These are phyloP conservation scores for Euphorbia celastroides DNA, from an alignment of 441 rosid species.

Conservation along the genomic window DNA sequence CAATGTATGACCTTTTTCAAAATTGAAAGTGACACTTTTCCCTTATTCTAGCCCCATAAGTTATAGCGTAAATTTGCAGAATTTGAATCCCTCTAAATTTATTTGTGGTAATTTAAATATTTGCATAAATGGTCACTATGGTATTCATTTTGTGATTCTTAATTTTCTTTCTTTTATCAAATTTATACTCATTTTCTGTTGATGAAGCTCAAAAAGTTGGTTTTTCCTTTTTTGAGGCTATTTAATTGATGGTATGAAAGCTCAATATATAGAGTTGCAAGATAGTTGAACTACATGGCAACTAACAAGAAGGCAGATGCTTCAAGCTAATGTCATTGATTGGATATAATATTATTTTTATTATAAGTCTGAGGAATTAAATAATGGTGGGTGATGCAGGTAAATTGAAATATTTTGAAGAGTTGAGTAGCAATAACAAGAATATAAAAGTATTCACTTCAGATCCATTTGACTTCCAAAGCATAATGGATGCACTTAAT, in stretches of 20 bases:
- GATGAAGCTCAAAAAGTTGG: neutral
- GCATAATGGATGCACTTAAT: conserved; percentile 44
- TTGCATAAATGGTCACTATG: too few relatives aligned
- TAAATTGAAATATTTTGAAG: conserved; percentile 24
- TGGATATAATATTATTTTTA: neutral
- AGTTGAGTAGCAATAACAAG: conserved; percentile 18
- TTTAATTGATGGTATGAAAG: neutral
- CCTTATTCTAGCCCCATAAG: too few relatives aligned
- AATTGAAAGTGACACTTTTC: neutral
- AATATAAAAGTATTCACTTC: conserved; percentile 42
- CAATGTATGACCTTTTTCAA: too few relatives aligned
- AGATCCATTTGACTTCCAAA: conserved; percentile 61
- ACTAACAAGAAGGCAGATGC: neutral
- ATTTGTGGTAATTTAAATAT: too few relatives aligned
- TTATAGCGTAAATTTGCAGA: too few relatives aligned
- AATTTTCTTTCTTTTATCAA: too few relatives aligned
- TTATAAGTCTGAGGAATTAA: neutral
- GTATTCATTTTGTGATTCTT: too few relatives aligned
- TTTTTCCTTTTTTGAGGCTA: neutral
- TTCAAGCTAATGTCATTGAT: neutral
- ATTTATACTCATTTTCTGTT: too few relatives aligned
- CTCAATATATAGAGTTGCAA: neutral
- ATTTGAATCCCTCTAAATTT: too few relatives aligned
- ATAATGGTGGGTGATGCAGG: conserved; percentile 19
- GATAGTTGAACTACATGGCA: neutral